Evolutionary conservation across 352 stramenopile genomes (phyloP).

Genomic region (Pythium rishiriense): DNA sequence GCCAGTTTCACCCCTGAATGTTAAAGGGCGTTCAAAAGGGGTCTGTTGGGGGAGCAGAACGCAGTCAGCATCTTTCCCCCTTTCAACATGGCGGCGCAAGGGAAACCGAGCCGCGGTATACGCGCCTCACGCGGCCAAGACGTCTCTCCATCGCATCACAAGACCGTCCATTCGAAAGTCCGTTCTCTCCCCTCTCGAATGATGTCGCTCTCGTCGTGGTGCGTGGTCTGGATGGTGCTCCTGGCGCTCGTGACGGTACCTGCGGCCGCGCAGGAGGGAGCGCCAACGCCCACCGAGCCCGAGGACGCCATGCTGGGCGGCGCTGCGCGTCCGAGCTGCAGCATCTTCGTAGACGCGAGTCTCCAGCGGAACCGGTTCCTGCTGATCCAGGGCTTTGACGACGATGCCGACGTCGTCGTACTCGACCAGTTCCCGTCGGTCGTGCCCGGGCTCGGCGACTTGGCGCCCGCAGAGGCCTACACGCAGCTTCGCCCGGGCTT

Average conservation of each 20-base stretch:
- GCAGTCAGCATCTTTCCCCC: conserved; percentile 4
- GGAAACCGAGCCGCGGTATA: conserved; percentile 11
- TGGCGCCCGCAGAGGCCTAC: conserved; percentile 39
- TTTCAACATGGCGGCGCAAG: conserved; percentile 17
- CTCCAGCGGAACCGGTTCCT: conserved; percentile 43
- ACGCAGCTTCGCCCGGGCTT: conserved; percentile 45
- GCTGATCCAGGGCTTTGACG: conserved; percentile 52
- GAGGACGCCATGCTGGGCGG: conserved; percentile 7
- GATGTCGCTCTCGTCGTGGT: conserved; percentile 6
- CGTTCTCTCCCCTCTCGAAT: conserved; percentile 9
- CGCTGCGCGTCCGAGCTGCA: conserved; percentile 35
- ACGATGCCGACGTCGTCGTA: conserved; percentile 41
- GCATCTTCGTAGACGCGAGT: conserved; percentile 53
- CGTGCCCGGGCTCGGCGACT: conserved; percentile 26
- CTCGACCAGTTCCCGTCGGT: conserved; percentile 42
- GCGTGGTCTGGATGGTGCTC: conserved; percentile 26
- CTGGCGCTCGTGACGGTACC: conserved; percentile 6
- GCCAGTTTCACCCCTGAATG: not conserved
- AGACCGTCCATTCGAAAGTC: not conserved
- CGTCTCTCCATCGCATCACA: not conserved
- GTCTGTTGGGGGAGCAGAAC: not conserved
- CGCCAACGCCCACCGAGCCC: not conserved
- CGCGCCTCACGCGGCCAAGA: conserved; percentile 1
- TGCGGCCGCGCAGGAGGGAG: conserved; percentile 9
- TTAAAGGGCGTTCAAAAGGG: conserved; percentile 12